Evolutionary conservation across 2,329 filamentous ascomycete species (phyloP).

Genomic region (Sporothrix pseudoabietina): DNA sequence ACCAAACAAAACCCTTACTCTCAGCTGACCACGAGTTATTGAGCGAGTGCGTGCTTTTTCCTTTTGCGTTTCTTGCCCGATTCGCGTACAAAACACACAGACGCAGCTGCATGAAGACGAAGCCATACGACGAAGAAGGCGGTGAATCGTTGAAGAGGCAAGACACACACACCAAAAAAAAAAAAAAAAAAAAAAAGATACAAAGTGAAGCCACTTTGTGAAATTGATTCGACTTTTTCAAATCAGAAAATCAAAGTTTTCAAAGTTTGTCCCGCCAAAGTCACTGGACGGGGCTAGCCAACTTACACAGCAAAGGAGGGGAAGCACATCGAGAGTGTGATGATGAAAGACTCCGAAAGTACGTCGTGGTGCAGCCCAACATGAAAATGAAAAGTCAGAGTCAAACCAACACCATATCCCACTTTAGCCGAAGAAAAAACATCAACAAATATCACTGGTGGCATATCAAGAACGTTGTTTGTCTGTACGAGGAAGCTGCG

Average conservation of each 20-base stretch:
- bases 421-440: not conserved
- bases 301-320: not conserved
- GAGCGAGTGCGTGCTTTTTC: not conserved
- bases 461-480: not conserved
- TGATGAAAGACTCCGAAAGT: not conserved
- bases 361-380: too few relatives aligned
- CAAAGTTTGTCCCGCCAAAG: not conserved
- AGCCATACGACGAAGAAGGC: constrained; percentile 8
- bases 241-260: too few relatives aligned
- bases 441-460: not conserved
- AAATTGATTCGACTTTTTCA: too few relatives aligned
- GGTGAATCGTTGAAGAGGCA: not conserved
- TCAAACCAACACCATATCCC: too few relatives aligned
- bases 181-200: not conserved
- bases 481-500: not conserved
- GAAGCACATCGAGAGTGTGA: not conserved
- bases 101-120: not conserved
- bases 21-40: not conserved
- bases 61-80: not conserved
- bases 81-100: constrained; percentile 6
- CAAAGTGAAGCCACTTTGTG: not conserved
- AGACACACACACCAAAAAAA: too few relatives aligned
- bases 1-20: not conserved
- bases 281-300: too few relatives aligned
- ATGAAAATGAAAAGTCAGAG: too few relatives aligned